Percentiles rank a stretch among this genome's conserved stretches.
Conservation (phyloP, 2,329 filamentous ascomycete species). For the Xylariaceae sp. region DNA sequence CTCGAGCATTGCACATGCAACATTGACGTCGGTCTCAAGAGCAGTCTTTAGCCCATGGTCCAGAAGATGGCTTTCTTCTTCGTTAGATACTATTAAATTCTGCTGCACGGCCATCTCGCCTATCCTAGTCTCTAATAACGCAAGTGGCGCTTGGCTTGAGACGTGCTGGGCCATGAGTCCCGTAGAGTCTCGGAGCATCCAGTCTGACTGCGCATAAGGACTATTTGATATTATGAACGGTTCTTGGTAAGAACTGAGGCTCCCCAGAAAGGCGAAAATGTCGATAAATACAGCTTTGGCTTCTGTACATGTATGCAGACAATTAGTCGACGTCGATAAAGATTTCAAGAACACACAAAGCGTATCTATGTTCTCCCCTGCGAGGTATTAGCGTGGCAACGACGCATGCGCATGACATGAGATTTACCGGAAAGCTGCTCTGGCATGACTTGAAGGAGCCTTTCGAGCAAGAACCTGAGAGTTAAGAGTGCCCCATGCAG, state of each 20-base stretch:
- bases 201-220: neutral
- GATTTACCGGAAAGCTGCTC: slow-evolving; percentile 51
- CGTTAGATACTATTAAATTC: slow-evolving; percentile 28
- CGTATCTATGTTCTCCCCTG: slow-evolving; percentile 31
- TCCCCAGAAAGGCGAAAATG: slow-evolving; percentile 37
- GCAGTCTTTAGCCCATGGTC: slow-evolving; percentile 44
- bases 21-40: slow-evolving; percentile 48
- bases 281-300: slow-evolving; percentile 43
- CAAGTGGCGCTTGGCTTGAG: slow-evolving; percentile 17
- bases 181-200: neutral
- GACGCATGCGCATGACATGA: neutral
- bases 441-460: slow-evolving; percentile 54
- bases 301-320: slow-evolving; percentile 35
- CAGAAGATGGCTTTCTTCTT: slow-evolving; percentile 30
- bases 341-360: slow-evolving; percentile 31
- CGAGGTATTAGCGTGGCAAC: slow-evolving; percentile 13
- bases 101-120: slow-evolving; percentile 43
- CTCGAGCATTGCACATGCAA: slow-evolving; percentile 50
- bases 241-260: neutral
- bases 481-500: slow-evolving; percentile 65
- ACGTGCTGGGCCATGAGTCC: slow-evolving; percentile 4
- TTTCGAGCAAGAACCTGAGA: slow-evolving; percentile 61
- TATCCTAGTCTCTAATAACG: slow-evolving; percentile 33
- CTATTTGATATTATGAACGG: neutral
- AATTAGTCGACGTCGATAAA: slow-evolving; percentile 25